Conservation (phyloP, 2,329 filamentous ascomycete species). For the Thielaviopsis euricoi region DNA sequence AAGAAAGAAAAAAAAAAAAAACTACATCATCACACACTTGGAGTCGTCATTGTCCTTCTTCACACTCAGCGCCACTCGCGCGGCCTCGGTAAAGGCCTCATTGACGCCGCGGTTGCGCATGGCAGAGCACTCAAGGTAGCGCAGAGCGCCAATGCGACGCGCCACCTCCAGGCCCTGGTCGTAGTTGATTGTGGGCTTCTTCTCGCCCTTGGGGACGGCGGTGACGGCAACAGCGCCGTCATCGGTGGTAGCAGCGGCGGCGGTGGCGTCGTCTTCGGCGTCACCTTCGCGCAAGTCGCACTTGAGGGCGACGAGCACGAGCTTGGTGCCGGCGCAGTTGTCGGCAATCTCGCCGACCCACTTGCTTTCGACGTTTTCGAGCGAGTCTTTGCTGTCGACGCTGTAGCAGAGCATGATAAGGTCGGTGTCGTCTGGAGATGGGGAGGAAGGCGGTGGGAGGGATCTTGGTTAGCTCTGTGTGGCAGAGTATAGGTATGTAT, state of each 20-base stretch:
- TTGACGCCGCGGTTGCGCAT: conserved; percentile 98
- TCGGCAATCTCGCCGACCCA: conserved; percentile 97
- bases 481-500: conserved; percentile 11
- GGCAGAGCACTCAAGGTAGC: conserved; percentile 95
- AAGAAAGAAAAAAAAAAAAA: not conserved
- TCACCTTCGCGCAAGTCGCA: conserved; percentile 78
- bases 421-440: conserved; percentile 60
- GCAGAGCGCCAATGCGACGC: conserved; percentile 75
- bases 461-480: too few species aligned
- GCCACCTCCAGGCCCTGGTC: conserved; percentile 84
- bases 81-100: conserved; percentile 95
- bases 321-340: conserved; percentile 88
- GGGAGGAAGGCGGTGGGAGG: not conserved
- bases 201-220: conserved; percentile 28
- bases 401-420: conserved; percentile 98
- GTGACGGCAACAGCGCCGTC: conserved; percentile 17
- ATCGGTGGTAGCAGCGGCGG: conserved; percentile 18
- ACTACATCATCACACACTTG: conserved; percentile 45
- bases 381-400: conserved; percentile 86
- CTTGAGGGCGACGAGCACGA: conserved; percentile 90
- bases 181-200: conserved; percentile 69
- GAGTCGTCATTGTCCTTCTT: conserved; percentile 47
- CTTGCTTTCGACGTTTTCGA: conserved; percentile 97
- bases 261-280: conserved; percentile 43
- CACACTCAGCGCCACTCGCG: conserved; percentile 71